Percentiles rank a stretch among this genome's conserved stretches.
Evolutionary conservation across 1,284 basidiomycete genomes (phyloP).

Genomic region (Ceratobasidium sp.): DNA sequence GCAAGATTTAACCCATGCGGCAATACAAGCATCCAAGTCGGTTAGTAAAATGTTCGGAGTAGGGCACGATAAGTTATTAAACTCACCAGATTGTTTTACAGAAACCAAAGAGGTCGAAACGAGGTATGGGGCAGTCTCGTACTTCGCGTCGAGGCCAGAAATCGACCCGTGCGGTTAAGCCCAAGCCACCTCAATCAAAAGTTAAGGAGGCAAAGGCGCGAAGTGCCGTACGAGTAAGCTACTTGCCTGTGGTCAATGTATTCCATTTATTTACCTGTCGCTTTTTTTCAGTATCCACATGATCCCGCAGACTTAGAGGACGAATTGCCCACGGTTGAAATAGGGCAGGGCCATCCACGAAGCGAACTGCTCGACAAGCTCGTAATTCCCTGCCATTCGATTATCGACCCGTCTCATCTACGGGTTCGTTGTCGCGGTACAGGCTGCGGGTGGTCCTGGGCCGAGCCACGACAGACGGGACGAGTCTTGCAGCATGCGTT

Average conservation of each 20-base stretch:
- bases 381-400: constrained; percentile 14
- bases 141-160: neutral
- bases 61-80: too few species aligned
- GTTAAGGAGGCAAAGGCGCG: neutral
- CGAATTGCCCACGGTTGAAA: neutral
- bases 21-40: neutral
- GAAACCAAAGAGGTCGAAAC: too few species aligned
- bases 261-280: neutral
- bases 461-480: neutral
- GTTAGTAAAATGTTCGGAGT: neutral
- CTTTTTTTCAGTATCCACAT: neutral
- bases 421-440: constrained; percentile 1
- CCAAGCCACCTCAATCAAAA: neutral
- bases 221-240: neutral
- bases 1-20: neutral
- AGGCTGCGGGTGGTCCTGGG: constrained; percentile 27
- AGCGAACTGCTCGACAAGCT: neutral
- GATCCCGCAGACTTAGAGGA: neutral
- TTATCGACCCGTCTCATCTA: neutral
- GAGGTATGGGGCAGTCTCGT: too few species aligned
- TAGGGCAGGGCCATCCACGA: neutral
- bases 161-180: neutral
- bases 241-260: too few species aligned
- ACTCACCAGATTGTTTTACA: neutral
- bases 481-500: neutral